These are phyloP conservation scores for Epichloe gansuensis DNA, from an alignment of 2,329 filamentous ascomycete species.

Conservation along the genomic window DNA sequence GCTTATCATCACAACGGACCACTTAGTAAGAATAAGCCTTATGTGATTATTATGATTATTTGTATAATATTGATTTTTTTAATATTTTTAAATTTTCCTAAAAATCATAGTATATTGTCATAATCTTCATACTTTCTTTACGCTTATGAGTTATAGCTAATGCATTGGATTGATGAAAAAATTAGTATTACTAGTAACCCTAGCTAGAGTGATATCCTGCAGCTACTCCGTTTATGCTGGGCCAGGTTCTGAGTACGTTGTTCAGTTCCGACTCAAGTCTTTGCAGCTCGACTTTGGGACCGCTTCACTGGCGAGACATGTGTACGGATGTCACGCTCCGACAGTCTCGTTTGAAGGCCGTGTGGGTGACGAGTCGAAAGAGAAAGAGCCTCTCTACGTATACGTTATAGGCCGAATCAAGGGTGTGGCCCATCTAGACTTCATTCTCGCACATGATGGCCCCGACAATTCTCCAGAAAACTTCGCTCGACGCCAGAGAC, in stretches of 20 bases:
- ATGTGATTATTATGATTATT: too few relatives aligned
- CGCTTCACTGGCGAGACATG: not conserved
- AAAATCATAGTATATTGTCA: too few relatives aligned
- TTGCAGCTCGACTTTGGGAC: not conserved
- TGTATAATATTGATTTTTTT: too few relatives aligned
- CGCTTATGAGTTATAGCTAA: too few relatives aligned
- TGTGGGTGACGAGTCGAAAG: not conserved
- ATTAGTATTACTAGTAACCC: too few relatives aligned
- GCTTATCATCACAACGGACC: too few relatives aligned
- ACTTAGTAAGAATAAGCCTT: too few relatives aligned
- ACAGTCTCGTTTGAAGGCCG: conserved; percentile 6
- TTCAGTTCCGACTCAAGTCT: conserved; percentile 6
- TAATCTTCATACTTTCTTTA: too few relatives aligned
- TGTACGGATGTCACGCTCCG: conserved; percentile 15
- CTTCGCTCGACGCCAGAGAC: not conserved
- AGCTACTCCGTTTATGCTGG: conserved; percentile 6
- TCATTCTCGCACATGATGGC: not conserved
- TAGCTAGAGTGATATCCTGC: not conserved
- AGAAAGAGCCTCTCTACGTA: not conserved
- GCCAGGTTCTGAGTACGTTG: conserved; percentile 1
- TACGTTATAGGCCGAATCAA: not conserved
- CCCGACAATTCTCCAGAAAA: not conserved
- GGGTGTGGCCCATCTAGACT: not conserved
- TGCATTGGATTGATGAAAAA: too few relatives aligned
- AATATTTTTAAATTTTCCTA: too few relatives aligned